Percentiles rank a stretch among this genome's conserved stretches.
phyloP scores from a whole-genome alignment of 1,139 yeast species.

The Tardiomyces blankii region DNA sequence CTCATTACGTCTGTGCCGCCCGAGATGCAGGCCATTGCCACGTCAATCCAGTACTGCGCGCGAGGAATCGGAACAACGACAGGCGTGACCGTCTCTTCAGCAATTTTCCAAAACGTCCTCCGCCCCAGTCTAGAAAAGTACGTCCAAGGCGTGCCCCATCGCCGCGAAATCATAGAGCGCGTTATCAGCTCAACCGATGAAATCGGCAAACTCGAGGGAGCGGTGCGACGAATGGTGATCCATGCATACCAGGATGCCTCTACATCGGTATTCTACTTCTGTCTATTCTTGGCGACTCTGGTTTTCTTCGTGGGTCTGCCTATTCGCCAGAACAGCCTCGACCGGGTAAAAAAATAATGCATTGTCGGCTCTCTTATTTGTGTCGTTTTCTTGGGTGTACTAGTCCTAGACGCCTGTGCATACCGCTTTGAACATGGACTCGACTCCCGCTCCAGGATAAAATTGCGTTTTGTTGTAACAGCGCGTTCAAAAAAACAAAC shows the following conservation, averaged over 20 bases:
- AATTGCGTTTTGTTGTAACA: no score
- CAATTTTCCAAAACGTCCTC: slow-evolving; percentile 43
- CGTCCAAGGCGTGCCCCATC: slow-evolving; percentile 17
- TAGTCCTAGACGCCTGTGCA: no score
- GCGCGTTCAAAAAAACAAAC: neutral
- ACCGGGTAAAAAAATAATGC: no score
- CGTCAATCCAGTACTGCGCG: slow-evolving; percentile 67
- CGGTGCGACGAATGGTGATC: neutral
- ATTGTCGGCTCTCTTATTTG: no score
- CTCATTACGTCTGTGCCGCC: slow-evolving; percentile 54
- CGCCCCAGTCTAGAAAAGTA: slow-evolving; percentile 23
- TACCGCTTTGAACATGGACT: no score
- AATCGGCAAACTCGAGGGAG: slow-evolving; percentile 15
- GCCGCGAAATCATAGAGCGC: slow-evolving; percentile 30
- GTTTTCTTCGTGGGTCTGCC: neutral
- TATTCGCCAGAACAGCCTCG: neutral
- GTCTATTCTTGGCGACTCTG: neutral
- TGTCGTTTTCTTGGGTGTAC: no score
- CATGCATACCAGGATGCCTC: neutral
- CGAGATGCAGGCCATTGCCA: slow-evolving; percentile 58
- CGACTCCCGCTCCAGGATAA: no score
- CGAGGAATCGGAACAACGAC: slow-evolving; percentile 65
- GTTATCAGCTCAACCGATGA: slow-evolving; percentile 52
- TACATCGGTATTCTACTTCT: neutral
- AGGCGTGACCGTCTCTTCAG: slow-evolving; percentile 60